Percentiles rank a stretch among this genome's conserved stretches.
These are phyloP conservation scores for Alternaria ethzedia DNA, from an alignment of 2,329 filamentous ascomycete genomes.

Conservation along the genomic window DNA sequence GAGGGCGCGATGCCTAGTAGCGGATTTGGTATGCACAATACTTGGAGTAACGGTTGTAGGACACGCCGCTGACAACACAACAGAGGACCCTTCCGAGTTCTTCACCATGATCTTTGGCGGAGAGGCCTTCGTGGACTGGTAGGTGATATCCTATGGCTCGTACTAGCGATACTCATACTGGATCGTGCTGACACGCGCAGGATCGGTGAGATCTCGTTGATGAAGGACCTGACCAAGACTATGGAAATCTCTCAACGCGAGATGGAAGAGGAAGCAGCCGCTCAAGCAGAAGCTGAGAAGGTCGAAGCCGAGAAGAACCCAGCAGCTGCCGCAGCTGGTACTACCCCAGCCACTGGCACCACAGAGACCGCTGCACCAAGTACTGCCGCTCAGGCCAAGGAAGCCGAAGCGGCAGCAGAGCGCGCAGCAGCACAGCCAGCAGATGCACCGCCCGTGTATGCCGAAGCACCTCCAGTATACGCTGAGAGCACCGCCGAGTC, in stretches of 20 bases:
- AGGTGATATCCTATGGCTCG: slow-evolving; percentile 7
- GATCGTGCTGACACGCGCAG: slow-evolving; percentile 23
- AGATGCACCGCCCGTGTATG: slow-evolving; percentile 48
- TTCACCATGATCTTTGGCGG: slow-evolving; percentile 98
- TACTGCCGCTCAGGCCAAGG: slow-evolving; percentile 53
- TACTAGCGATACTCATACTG: neutral
- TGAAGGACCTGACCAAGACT: slow-evolving; percentile 97
- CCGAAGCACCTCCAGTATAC: slow-evolving; percentile 41
- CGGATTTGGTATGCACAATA: slow-evolving; percentile 72
- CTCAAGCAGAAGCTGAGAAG: slow-evolving; percentile 54
- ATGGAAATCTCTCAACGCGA: slow-evolving; percentile 96
- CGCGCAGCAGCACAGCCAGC: slow-evolving; percentile 42
- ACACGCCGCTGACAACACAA: slow-evolving; percentile 21
- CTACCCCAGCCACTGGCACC: slow-evolving; percentile 11
- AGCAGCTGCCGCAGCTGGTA: slow-evolving; percentile 19
- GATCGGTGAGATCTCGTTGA: slow-evolving; percentile 97
- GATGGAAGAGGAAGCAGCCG: slow-evolving; percentile 71
- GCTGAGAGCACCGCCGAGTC: slow-evolving; percentile 56
- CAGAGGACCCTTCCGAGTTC: slow-evolving; percentile 92
- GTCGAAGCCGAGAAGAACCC: slow-evolving; percentile 26
- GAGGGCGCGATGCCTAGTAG: slow-evolving; percentile 88
- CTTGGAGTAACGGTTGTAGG: slow-evolving; percentile 11
- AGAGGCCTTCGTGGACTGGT: slow-evolving; percentile 89
- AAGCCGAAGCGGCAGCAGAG: slow-evolving; percentile 51
- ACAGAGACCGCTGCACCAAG: slow-evolving; percentile 21